Percentiles rank a stretch among this genome's conserved stretches.
These are phyloP conservation scores for Clavariopsis aquatica DNA, from an alignment of 495 filamentous ascomycete species.

Conservation along the genomic window DNA sequence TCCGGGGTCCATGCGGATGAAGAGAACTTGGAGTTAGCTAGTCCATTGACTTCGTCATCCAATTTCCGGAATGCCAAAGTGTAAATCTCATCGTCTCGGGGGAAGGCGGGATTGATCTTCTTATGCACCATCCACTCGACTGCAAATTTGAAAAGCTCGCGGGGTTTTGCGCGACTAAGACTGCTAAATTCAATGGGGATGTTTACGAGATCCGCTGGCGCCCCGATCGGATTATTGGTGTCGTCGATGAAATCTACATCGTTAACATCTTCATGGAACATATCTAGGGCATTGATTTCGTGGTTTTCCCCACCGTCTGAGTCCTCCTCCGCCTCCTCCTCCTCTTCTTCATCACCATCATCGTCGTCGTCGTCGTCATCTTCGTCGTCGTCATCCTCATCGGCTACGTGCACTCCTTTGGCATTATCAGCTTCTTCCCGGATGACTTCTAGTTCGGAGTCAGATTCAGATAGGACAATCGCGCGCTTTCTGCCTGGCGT, in stretches of 20 bases:
- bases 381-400: slow-evolving; percentile 32
- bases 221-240: slow-evolving; percentile 64
- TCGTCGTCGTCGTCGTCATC: slow-evolving; percentile 24
- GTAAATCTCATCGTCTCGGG: slow-evolving; percentile 65
- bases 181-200: slow-evolving; percentile 74
- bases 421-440: too few species aligned
- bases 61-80: slow-evolving; percentile 72
- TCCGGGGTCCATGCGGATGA: slow-evolving; percentile 72
- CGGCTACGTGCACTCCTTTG: too few species aligned
- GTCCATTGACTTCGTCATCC: slow-evolving; percentile 67
- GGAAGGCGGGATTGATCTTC: slow-evolving; percentile 74
- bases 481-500: slow-evolving; percentile 1
- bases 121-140: slow-evolving; percentile 82
- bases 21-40: slow-evolving; percentile 68
- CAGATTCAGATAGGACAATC: slow-evolving; percentile 14
- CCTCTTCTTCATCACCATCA: slow-evolving; percentile 25
- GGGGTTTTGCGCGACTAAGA: slow-evolving; percentile 65
- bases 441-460: slow-evolving; percentile 28
- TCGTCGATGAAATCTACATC: slow-evolving; percentile 73
- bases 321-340: not conserved
- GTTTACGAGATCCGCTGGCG: slow-evolving; percentile 53
- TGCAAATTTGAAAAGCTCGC: slow-evolving; percentile 75
- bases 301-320: slow-evolving; percentile 2
- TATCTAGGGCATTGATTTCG: slow-evolving; percentile 28
- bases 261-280: slow-evolving; percentile 55